Percentiles rank a stretch among this genome's conserved stretches.
Conservation (phyloP, 805 yeast species). For the Zygosaccharomyces kombuchaensis region DNA sequence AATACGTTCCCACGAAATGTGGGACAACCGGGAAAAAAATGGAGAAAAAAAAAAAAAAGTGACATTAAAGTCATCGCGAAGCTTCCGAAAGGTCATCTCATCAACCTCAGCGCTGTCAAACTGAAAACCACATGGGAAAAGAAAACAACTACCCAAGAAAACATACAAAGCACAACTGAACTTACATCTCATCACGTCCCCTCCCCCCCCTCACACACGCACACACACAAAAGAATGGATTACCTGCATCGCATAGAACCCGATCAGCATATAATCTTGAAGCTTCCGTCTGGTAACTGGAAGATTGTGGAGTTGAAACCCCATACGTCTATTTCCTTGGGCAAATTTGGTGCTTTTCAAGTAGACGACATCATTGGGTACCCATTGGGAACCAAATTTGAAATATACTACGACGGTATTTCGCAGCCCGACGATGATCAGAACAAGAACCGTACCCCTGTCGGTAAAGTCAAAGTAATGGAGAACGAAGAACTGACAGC, state of each 20-base stretch:
- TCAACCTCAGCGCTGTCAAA: not conserved
- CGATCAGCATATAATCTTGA: conserved; percentile 49
- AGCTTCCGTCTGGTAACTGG: conserved; percentile 76
- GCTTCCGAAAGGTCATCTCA: not conserved
- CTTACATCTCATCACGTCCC: too few species aligned
- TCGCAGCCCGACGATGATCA: conserved; percentile 10
- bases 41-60: not conserved
- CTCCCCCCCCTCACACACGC: too few species aligned
- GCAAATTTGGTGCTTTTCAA: conserved; percentile 85
- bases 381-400: conserved; percentile 87
- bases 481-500: conserved; percentile 24
- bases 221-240: conserved; percentile 21
- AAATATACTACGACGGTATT: conserved; percentile 48
- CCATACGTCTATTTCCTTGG: conserved; percentile 63
- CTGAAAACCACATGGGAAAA: not conserved
- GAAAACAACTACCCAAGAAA: not conserved
- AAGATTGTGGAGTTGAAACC: conserved; percentile 65
- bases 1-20: conserved; percentile 1
- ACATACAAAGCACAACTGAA: not conserved
- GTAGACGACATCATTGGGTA: conserved; percentile 73
- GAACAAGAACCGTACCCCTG: conserved; percentile 22
- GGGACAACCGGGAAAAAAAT: too few species aligned
- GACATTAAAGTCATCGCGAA: conserved; percentile 3
- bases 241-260: conserved; percentile 26
- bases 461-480: conserved; percentile 26